Conservation (phyloP, 331 rosid species). For the Erythrophleum ivorense region DNA sequence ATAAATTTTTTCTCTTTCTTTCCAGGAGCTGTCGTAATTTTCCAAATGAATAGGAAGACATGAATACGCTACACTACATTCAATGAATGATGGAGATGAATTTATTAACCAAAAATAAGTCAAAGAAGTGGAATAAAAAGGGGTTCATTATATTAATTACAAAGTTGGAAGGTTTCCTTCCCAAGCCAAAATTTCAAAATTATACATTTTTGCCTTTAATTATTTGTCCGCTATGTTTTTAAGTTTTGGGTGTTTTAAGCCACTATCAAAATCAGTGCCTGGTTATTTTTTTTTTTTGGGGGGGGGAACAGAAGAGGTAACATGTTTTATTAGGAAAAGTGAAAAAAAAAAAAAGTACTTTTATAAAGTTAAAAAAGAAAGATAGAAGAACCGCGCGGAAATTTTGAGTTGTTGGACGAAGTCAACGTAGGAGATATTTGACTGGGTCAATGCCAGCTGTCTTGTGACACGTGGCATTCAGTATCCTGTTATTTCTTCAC, state of each 20-base stretch:
- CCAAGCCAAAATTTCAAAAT: neutral
- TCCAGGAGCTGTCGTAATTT: neutral
- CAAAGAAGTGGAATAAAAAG: neutral
- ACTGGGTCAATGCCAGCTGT: conserved; percentile 6
- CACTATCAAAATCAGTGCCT: conserved; percentile 19
- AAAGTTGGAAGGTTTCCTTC: neutral
- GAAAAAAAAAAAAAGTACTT: neutral
- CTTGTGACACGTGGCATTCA: neutral
- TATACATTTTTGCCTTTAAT: neutral
- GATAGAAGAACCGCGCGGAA: neutral
- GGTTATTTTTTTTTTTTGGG: neutral
- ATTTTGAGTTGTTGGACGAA: neutral
- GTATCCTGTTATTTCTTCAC: neutral
- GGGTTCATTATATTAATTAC: no score
- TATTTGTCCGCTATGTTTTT: neutral
- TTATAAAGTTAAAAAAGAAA: neutral
- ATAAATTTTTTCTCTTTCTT: no score
- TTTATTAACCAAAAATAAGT: neutral
- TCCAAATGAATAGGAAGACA: neutral
- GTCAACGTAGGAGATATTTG: conserved; percentile 16
- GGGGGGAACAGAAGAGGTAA: neutral
- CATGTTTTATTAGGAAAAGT: neutral
- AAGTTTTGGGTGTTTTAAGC: neutral
- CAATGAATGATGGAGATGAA: neutral
- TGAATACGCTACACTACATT: neutral